These are phyloP conservation scores for Fragaria iinumae DNA, from an alignment of 306 rosid species.

Conservation along the genomic window DNA sequence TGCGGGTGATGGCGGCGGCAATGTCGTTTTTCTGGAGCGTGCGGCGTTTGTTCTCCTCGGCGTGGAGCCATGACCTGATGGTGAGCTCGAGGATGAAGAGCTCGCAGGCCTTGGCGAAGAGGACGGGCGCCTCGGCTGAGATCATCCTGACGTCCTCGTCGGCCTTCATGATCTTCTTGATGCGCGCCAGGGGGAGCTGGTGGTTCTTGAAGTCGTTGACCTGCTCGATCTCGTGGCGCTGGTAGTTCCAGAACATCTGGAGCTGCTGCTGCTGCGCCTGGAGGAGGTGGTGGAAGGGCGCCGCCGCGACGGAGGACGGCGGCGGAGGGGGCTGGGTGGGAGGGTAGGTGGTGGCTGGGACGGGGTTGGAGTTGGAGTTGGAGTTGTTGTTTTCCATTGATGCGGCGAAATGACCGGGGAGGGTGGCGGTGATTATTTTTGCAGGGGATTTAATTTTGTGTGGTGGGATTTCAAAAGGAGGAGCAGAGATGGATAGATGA, in stretches of 20 bases:
- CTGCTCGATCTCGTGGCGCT: slow-evolving; percentile 87
- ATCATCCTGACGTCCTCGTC: slow-evolving; percentile 99
- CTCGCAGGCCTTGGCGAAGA: slow-evolving; percentile 96
- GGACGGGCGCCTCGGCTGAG: slow-evolving; percentile 91
- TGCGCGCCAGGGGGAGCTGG: slow-evolving; percentile 94
- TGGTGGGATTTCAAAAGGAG: slow-evolving; percentile 23
- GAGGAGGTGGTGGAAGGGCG: slow-evolving; percentile 84
- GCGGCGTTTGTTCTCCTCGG: slow-evolving; percentile 95
- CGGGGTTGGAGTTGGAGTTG: background rate
- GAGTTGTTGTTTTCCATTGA: slow-evolving; percentile 13
- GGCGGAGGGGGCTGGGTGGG: slow-evolving; percentile 29
- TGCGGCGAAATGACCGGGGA: slow-evolving; percentile 22
- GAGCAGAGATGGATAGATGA: background rate
- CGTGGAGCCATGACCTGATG: slow-evolving; percentile 96
- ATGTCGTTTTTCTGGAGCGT: slow-evolving; percentile 94
- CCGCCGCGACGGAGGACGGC: slow-evolving; percentile 29
- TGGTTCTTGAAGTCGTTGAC: slow-evolving; percentile 97
- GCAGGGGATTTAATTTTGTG: background rate
- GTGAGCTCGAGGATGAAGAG: slow-evolving; percentile 99
- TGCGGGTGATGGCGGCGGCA: slow-evolving; percentile 85
- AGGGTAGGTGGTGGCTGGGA: slow-evolving; percentile 39
- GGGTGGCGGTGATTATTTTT: background rate
- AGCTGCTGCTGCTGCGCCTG: slow-evolving; percentile 97
- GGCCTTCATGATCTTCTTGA: slow-evolving; percentile 99
- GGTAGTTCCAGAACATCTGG: slow-evolving; percentile 90